phyloP scores from a whole-genome alignment of 2,329 filamentous ascomycete species.

The Cucurbitaria berberidis region DNA sequence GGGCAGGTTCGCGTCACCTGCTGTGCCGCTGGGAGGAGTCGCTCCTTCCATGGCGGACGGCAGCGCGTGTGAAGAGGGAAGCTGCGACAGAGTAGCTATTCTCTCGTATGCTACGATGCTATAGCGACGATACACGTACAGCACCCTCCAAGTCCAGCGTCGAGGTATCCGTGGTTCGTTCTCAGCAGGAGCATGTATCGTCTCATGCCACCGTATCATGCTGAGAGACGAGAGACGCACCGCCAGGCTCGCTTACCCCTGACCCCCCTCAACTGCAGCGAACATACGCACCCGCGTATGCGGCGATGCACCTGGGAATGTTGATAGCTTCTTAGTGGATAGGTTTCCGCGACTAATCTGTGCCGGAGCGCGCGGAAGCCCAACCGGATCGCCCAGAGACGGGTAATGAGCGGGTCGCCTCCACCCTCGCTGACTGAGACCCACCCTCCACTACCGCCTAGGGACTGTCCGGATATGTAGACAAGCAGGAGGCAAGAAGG shows the following conservation, averaged over 20 bases:
- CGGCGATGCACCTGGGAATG: not conserved
- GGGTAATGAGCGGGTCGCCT: not conserved
- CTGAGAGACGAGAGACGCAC: no score
- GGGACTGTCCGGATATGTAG: not conserved
- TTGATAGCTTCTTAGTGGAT: not conserved
- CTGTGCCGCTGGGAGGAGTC: not conserved
- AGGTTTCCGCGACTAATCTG: constrained; percentile 2
- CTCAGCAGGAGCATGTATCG: no score
- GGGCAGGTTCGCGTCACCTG: constrained; percentile 12
- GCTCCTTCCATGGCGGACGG: not conserved
- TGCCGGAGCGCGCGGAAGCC: not conserved
- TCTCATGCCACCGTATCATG: no score
- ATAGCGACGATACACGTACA: not conserved
- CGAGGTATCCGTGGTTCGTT: not conserved
- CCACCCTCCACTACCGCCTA: not conserved
- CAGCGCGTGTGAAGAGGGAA: not conserved
- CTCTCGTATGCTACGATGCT: not conserved
- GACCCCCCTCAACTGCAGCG: not conserved
- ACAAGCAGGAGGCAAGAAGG: no score
- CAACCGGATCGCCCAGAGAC: constrained; percentile 7
- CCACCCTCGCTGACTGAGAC: not conserved
- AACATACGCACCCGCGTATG: not conserved
- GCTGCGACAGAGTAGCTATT: not conserved
- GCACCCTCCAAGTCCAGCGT: not conserved
- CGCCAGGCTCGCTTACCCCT: not conserved